These are phyloP conservation scores for Russula lepida DNA, from an alignment of 768 basidiomycete species.

Conservation along the genomic window DNA sequence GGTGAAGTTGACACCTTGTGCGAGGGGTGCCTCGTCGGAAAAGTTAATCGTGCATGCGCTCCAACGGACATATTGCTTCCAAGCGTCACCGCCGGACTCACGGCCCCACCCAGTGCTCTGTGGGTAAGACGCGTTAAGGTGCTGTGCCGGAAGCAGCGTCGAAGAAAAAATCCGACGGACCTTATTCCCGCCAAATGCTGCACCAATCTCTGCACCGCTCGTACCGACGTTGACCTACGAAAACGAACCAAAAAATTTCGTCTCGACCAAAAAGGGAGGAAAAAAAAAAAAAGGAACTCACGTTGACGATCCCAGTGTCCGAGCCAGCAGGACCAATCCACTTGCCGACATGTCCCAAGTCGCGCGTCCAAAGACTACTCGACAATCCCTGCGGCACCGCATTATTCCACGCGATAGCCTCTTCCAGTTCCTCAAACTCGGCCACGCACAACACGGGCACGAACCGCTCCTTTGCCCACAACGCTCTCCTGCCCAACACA, in stretches of 20 bases:
- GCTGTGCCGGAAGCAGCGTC: neutral
- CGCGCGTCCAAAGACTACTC: constrained; percentile 85
- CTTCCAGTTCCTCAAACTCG: constrained; percentile 76
- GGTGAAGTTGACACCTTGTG: constrained; percentile 86
- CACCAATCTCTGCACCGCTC: constrained; percentile 67
- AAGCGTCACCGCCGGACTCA: constrained; percentile 96
- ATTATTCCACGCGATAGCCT: constrained; percentile 89
- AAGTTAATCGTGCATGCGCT: constrained; percentile 90
- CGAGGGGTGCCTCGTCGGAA: constrained; percentile 79
- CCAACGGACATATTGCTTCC: constrained; percentile 96
- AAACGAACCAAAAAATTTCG: constrained; percentile 4
- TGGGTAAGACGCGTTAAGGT: neutral
- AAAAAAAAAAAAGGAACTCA: constrained; percentile 30
- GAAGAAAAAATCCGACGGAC: constrained; percentile 30
- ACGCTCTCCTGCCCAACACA: constrained; percentile 26
- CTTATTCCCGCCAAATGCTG: constrained; percentile 94
- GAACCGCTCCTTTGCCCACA: constrained; percentile 80
- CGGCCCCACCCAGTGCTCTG: constrained; percentile 91
- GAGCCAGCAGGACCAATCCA: constrained; percentile 89
- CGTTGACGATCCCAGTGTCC: constrained; percentile 90
- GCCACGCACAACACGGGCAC: constrained; percentile 85
- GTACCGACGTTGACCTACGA: constrained; percentile 57
- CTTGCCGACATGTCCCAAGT: constrained; percentile 74
- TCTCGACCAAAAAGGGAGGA: neutral
- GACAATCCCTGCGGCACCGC: constrained; percentile 87